Conservation (phyloP, 2,329 filamentous ascomycete genomes). For the Fusarium pseudoanthophilum region DNA sequence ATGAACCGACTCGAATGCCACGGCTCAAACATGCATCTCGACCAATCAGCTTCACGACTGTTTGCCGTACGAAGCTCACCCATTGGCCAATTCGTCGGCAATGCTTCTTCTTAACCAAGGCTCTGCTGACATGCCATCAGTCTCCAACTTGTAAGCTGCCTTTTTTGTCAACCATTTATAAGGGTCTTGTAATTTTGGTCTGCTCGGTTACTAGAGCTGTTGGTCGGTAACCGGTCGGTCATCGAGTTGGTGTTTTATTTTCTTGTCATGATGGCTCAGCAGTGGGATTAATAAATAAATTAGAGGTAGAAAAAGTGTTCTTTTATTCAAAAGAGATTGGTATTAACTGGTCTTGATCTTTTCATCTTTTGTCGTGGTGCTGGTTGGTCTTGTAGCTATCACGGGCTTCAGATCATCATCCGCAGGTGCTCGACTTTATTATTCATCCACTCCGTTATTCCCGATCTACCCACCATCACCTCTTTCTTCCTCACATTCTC, state of each 20-base stretch:
- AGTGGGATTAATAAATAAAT: neutral
- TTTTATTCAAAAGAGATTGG: rapidly evolving
- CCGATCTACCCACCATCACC: neutral
- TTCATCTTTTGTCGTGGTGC: neutral
- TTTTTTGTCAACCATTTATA: slow-evolving; percentile 19
- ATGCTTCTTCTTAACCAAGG: slow-evolving; percentile 45
- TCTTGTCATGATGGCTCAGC: neutral
- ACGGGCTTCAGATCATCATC: slow-evolving; percentile 9
- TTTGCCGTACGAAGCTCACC: slow-evolving; percentile 27
- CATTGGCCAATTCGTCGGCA: slow-evolving; percentile 49
- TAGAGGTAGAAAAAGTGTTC: rapidly evolving
- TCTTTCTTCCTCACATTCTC: neutral
- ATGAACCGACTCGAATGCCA: slow-evolving; percentile 37
- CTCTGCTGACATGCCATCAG: slow-evolving; percentile 22
- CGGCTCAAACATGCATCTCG: slow-evolving; percentile 9
- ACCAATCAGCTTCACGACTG: slow-evolving; percentile 23
- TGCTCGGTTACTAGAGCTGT: slow-evolving; percentile 24
- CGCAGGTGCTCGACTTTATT: slow-evolving; percentile 25
- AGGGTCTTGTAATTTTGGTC: neutral
- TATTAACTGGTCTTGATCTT: neutral
- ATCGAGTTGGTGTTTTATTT: slow-evolving; percentile 18
- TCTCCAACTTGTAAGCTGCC: neutral
- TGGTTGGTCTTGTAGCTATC: slow-evolving; percentile 6
- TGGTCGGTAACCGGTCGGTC: slow-evolving; percentile 36
- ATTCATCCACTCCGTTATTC: slow-evolving; percentile 39